Percentiles rank a stretch among this genome's conserved stretches.
These are phyloP conservation scores for Alternaria burnsii DNA, from an alignment of 2,329 filamentous ascomycete species.

Conservation along the genomic window DNA sequence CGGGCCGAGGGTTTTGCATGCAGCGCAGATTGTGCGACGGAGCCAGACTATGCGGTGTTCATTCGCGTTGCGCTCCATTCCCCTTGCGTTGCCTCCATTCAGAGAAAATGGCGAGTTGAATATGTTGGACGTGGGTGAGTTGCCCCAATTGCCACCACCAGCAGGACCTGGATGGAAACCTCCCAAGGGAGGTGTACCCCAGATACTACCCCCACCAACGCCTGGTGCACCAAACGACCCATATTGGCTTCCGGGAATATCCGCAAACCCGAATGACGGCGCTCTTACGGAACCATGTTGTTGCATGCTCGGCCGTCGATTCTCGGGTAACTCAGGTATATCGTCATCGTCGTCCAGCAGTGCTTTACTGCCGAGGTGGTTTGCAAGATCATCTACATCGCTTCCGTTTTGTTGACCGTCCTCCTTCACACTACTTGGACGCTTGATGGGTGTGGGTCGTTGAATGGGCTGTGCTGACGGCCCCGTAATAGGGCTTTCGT, in stretches of 20 bases:
- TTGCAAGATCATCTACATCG: slow-evolving; percentile 75
- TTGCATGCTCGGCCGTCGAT: slow-evolving; percentile 52
- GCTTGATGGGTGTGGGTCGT: slow-evolving; percentile 85
- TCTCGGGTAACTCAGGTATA: slow-evolving; percentile 70
- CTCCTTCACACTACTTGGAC: slow-evolving; percentile 75
- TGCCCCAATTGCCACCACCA: slow-evolving; percentile 51
- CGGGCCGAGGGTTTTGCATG: slow-evolving; percentile 72
- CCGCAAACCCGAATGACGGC: slow-evolving; percentile 47
- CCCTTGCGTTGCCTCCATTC: too few species aligned
- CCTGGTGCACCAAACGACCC: slow-evolving; percentile 42
- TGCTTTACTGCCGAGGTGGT: slow-evolving; percentile 89
- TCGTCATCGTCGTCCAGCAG: slow-evolving; percentile 70
- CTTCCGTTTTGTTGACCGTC: slow-evolving; percentile 48
- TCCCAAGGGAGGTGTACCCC: slow-evolving; percentile 53
- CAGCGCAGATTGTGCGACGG: slow-evolving; percentile 73
- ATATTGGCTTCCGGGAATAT: slow-evolving; percentile 44
- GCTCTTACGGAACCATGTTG: slow-evolving; percentile 40
- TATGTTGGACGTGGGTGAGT: slow-evolving; percentile 45
- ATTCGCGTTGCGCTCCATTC: slow-evolving; percentile 21
- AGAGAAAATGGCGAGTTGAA: slow-evolving; percentile 30
- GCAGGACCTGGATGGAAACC: slow-evolving; percentile 48
- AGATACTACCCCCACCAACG: slow-evolving; percentile 45
- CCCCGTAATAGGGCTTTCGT: slow-evolving; percentile 61
- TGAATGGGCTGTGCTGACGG: slow-evolving; percentile 75
- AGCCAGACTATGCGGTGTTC: slow-evolving; percentile 45